Conservation (phyloP, 2,329 filamentous ascomycete genomes). For the Claviceps paspali region DNA sequence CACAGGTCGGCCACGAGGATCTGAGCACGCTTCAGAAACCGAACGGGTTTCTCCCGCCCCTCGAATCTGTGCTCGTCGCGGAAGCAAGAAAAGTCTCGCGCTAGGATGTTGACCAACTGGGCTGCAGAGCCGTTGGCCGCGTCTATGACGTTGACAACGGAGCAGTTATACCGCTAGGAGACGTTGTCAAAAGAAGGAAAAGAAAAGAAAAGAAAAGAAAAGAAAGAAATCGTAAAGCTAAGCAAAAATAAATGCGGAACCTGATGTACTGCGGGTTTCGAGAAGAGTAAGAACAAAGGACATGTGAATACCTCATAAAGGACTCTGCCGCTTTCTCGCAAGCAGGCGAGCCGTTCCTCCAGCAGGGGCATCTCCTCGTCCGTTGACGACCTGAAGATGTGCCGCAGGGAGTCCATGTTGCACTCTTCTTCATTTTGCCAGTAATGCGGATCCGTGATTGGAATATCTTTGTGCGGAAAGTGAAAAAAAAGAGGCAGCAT, state of each 20-base stretch:
- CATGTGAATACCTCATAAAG: conserved; percentile 49
- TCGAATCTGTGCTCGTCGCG: conserved; percentile 66
- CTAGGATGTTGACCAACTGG: conserved; percentile 70
- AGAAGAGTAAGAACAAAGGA: background rate
- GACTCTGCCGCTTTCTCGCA: conserved; percentile 70
- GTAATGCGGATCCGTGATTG: conserved; percentile 76
- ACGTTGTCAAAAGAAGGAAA: background rate
- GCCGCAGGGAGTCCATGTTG: conserved; percentile 53
- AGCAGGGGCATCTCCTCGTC: conserved; percentile 79
- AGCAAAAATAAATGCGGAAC: background rate
- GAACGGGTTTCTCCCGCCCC: conserved; percentile 51
- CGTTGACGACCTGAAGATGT: conserved; percentile 77
- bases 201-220: background rate
- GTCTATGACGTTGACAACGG: conserved; percentile 56
- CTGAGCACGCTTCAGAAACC: conserved; percentile 85
- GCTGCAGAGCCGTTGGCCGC: conserved; percentile 68
- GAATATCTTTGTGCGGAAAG: conserved; percentile 44
- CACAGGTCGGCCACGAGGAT: conserved; percentile 93
- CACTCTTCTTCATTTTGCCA: conserved; percentile 69
- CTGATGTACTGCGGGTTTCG: background rate
- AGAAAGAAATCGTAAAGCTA: too few relatives aligned
- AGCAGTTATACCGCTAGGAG: conserved; percentile 56
- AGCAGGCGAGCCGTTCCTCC: conserved; percentile 57
- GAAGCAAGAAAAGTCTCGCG: conserved; percentile 72
- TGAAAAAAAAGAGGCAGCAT: background rate